Percentiles rank a stretch among this genome's conserved stretches.
Evolutionary conservation across 1,139 yeast genomes (phyloP).

Genomic region (Protomyces pachydermus): DNA sequence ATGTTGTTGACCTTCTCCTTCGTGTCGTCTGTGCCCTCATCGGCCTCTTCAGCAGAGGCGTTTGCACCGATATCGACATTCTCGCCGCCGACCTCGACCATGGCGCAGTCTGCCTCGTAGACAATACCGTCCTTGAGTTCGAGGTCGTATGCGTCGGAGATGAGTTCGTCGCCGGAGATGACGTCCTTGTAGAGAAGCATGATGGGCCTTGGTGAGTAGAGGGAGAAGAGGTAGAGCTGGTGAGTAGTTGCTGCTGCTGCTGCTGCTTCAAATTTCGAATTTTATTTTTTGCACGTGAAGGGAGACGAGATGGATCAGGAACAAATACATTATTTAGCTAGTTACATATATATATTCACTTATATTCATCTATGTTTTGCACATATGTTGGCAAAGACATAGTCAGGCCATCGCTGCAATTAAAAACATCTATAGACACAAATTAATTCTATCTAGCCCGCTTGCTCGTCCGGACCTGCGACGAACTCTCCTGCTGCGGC

Average conservation of each 20-base stretch:
- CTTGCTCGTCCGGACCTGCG: not conserved
- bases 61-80: constrained; percentile 98
- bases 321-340: too few species aligned
- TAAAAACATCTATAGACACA: too few species aligned
- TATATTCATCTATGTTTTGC: too few species aligned
- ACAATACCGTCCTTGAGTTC: constrained; percentile 81
- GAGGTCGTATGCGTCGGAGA: constrained; percentile 94
- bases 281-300: not conserved
- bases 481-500: not conserved
- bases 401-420: too few species aligned
- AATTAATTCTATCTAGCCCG: not conserved
- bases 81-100: constrained; percentile 76
- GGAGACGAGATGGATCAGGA: not conserved
- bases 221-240: not conserved
- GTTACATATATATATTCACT: too few species aligned
- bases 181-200: constrained; percentile 50
- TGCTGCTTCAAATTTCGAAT: not conserved
- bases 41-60: constrained; percentile 97
- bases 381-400: too few species aligned
- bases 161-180: constrained; percentile 87
- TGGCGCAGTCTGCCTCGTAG: constrained; percentile 93
- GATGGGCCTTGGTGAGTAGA: not conserved
- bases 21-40: constrained; percentile 76
- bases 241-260: too few species aligned
- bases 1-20: constrained; percentile 92